Evolutionary conservation across 1,284 basidiomycete genomes (phyloP).

Genomic region (Cystobasidium pallidum): DNA sequence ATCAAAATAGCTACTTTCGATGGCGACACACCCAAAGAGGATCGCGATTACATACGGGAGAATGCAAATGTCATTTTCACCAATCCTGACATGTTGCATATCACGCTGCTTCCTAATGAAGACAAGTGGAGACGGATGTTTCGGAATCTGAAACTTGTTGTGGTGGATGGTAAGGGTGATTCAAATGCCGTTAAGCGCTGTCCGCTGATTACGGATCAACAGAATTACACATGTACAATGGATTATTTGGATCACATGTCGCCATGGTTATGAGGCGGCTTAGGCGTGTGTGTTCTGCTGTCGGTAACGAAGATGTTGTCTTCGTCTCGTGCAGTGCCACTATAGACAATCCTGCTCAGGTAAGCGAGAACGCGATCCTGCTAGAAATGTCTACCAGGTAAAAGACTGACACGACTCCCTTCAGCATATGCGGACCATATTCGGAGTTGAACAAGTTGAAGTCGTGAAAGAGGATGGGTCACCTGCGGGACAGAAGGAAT

Average conservation of each 20-base stretch:
- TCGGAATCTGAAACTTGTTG: conserved; percentile 73
- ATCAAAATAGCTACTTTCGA: conserved; percentile 79
- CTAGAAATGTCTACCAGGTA: not conserved
- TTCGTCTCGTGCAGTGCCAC: conserved; percentile 91
- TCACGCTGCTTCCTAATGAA: conserved; percentile 81
- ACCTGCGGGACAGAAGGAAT: conserved; percentile 71
- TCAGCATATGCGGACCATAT: conserved; percentile 73
- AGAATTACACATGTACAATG: conserved; percentile 55
- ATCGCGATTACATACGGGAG: conserved; percentile 57
- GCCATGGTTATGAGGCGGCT: conserved; percentile 73
- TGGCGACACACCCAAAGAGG: conserved; percentile 78
- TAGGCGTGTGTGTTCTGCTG: conserved; percentile 75
- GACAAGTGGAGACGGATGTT: conserved; percentile 76
- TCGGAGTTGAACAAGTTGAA: conserved; percentile 71
- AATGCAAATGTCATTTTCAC: conserved; percentile 61
- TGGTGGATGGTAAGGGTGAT: conserved; percentile 77
- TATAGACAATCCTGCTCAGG: conserved; percentile 70
- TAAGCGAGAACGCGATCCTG: conserved; percentile 45
- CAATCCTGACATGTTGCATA: conserved; percentile 76
- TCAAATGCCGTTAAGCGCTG: conserved; percentile 59
- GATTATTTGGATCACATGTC: conserved; percentile 64
- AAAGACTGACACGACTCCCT: not conserved
- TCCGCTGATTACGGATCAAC: conserved; percentile 39
- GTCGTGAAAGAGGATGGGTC: conserved; percentile 80
- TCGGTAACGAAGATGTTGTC: conserved; percentile 70